Evolutionary conservation across 805 yeast genomes (phyloP).

Genomic region (Huiozyma naganishii): DNA sequence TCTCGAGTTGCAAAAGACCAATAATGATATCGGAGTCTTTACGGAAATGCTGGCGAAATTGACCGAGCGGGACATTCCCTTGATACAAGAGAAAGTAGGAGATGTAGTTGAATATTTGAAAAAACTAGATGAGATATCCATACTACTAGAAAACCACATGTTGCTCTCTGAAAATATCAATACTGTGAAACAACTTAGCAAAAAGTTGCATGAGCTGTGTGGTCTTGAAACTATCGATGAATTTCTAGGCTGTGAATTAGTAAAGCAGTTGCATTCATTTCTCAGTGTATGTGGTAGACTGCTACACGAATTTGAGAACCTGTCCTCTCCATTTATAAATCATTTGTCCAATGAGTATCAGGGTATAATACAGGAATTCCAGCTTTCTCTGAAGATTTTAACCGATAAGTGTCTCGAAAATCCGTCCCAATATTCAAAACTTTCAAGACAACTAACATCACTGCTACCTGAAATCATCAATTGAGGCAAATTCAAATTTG

Average conservation of each 20-base stretch:
- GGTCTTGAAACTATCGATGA: slow-evolving; percentile 17
- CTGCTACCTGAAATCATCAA: slow-evolving; percentile 1
- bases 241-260: slow-evolving; percentile 9
- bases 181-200: slow-evolving; percentile 15
- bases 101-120: slow-evolving; percentile 21
- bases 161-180: slow-evolving; percentile 9
- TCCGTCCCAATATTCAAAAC: slow-evolving; percentile 5
- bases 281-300: slow-evolving; percentile 6
- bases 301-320: slow-evolving; percentile 7
- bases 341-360: slow-evolving; percentile 24
- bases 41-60: slow-evolving; percentile 12
- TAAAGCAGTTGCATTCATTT: slow-evolving; percentile 7
- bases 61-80: slow-evolving; percentile 12
- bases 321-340: slow-evolving; percentile 20
- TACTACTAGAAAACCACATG: slow-evolving; percentile 11
- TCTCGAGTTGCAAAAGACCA: slow-evolving; percentile 16
- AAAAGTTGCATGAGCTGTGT: slow-evolving; percentile 19
- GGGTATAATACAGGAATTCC: slow-evolving; percentile 22
- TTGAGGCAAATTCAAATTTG: neutral
- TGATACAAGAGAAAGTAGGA: slow-evolving; percentile 15
- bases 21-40: slow-evolving; percentile 16
- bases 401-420: slow-evolving; percentile 17
- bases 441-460: slow-evolving; percentile 8
- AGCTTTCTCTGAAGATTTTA: slow-evolving; percentile 20
- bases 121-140: slow-evolving; percentile 16